These are phyloP conservation scores for Iris pallida DNA, from an alignment of 116 monocot genomes.

Conservation along the genomic window DNA sequence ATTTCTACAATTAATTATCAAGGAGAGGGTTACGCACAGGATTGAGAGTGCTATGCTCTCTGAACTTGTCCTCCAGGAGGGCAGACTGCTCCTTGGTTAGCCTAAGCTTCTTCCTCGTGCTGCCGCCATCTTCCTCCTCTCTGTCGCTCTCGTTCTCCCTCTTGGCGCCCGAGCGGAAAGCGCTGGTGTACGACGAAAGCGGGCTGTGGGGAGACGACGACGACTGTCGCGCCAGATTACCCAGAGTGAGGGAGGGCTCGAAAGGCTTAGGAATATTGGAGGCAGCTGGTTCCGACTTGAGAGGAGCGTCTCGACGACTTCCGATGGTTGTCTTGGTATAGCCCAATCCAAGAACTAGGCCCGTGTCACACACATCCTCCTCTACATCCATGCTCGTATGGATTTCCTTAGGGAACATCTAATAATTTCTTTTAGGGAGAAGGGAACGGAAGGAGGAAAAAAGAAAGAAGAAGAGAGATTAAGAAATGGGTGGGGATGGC, in stretches of 20 bases:
- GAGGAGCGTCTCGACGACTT: not conserved
- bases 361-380: conserved; percentile 10
- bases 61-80: conserved; percentile 77
- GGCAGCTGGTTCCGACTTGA: not conserved
- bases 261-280: not conserved
- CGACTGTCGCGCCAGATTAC: not conserved
- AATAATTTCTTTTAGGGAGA: not conserved
- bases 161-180: conserved; percentile 6
- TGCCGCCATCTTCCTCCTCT: conserved; percentile 38
- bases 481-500: not conserved
- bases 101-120: conserved; percentile 74
- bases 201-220: not conserved
- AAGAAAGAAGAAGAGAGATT: not conserved
- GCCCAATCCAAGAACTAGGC: conserved; percentile 11
- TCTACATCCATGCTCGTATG: conserved; percentile 2
- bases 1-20: not conserved
- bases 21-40: conserved; percentile 32
- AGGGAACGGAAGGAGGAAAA: conserved; percentile 4
- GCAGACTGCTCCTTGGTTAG: conserved; percentile 86
- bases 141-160: conserved; percentile 21
- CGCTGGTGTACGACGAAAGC: not conserved
- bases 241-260: conserved; percentile 28
- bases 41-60: conserved; percentile 84
- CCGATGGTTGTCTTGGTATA: no score
- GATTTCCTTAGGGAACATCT: not conserved